Evolutionary conservation across 495 filamentous ascomycete species (phyloP).

Genomic region (Ascodesmis nigricans): DNA sequence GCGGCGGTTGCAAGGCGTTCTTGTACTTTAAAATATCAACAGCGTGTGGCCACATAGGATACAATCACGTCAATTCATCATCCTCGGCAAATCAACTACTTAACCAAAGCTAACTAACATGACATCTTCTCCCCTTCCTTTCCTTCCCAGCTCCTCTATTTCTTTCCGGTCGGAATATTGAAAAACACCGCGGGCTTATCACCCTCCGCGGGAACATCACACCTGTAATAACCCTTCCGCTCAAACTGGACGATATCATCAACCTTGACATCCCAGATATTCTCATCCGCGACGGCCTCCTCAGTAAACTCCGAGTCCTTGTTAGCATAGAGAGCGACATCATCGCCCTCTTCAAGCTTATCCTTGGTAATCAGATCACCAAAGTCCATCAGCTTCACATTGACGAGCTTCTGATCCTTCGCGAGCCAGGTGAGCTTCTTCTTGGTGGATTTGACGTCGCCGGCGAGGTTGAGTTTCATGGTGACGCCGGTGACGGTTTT

Average conservation of each 20-base stretch:
- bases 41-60: too few species aligned
- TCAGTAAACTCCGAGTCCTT: slow-evolving; percentile 52
- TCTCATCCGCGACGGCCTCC: slow-evolving; percentile 56
- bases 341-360: slow-evolving; percentile 59
- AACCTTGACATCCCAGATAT: slow-evolving; percentile 49
- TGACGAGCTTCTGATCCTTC: slow-evolving; percentile 47
- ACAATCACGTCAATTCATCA: too few species aligned
- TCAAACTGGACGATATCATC: slow-evolving; percentile 88
- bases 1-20: too few species aligned
- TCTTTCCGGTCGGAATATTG: slow-evolving; percentile 57
- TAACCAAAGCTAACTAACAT: too few species aligned
- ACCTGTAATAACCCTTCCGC: slow-evolving; percentile 70
- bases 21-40: too few species aligned
- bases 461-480: slow-evolving; percentile 61
- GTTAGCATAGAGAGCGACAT: slow-evolving; percentile 59
- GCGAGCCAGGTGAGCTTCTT: slow-evolving; percentile 92
- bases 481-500: slow-evolving; percentile 40
- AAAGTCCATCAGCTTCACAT: slow-evolving; percentile 73
- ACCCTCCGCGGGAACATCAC: slow-evolving; percentile 36
- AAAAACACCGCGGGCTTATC: slow-evolving; percentile 52
- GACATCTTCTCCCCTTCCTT: too few species aligned
- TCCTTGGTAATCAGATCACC: slow-evolving; percentile 88
- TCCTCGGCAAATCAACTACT: too few species aligned
- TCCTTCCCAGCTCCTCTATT: too few species aligned
- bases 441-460: slow-evolving; percentile 80